Evolutionary conservation across 441 rosid genomes (phyloP).

Genomic region (Eugenia klotzschiana): DNA sequence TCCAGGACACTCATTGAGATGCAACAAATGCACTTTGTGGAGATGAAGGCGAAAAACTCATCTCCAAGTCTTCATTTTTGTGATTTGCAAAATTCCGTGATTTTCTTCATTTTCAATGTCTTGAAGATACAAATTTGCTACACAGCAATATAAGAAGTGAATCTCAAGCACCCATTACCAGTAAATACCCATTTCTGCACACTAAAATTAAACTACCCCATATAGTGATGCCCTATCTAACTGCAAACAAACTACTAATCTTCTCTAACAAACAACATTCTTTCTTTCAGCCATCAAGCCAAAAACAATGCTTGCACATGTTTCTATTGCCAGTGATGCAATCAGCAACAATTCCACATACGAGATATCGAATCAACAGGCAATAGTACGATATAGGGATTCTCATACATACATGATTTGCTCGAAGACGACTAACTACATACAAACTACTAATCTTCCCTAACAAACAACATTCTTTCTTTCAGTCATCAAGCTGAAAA

Average conservation of each 20-base stretch:
- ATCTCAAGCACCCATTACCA: not conserved
- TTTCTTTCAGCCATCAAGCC: not conserved
- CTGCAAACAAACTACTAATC: not conserved
- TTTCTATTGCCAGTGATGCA: not conserved
- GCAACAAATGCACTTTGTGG: not conserved
- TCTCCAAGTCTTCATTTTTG: not conserved
- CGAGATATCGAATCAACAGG: not conserved
- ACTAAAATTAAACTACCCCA: not conserved
- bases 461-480: not conserved
- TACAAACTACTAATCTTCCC: not conserved
- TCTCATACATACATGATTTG: constrained; percentile 58
- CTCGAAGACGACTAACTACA: constrained; percentile 33
- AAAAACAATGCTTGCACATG: not conserved
- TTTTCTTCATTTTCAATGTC: not conserved
- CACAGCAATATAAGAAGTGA: not conserved
- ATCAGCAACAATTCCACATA: not conserved
- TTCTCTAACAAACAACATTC: not conserved
- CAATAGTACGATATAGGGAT: not conserved
- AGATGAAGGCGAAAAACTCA: not conserved
- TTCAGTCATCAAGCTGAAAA: not conserved
- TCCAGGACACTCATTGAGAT: not conserved
- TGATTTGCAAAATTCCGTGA: not conserved
- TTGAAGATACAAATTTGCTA: not conserved
- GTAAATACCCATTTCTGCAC: not conserved
- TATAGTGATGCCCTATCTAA: not conserved